These are phyloP conservation scores for Myriosclerotinia scirpicola DNA, from an alignment of 2,329 filamentous ascomycete species.

Conservation along the genomic window DNA sequence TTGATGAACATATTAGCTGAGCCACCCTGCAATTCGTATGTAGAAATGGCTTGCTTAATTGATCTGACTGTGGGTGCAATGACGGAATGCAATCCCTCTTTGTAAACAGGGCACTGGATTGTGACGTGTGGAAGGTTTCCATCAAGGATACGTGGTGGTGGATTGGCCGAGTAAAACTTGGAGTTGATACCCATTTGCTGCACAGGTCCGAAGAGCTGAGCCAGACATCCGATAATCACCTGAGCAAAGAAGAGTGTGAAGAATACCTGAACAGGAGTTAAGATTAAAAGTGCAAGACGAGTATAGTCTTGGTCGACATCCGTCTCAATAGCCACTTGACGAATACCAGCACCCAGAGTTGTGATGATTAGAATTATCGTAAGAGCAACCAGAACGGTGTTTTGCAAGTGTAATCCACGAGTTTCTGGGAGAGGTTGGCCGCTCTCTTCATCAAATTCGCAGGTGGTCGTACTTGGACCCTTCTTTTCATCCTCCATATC, in stretches of 20 bases:
- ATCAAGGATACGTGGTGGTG: slow-evolving; percentile 60
- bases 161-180: slow-evolving; percentile 76
- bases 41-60: slow-evolving; percentile 74
- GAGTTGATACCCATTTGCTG: slow-evolving; percentile 73
- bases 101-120: slow-evolving; percentile 86
- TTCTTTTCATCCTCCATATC: slow-evolving; percentile 57
- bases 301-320: slow-evolving; percentile 62
- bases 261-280: slow-evolving; percentile 73
- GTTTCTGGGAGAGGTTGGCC: slow-evolving; percentile 64
- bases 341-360: slow-evolving; percentile 68
- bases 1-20: slow-evolving; percentile 77
- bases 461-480: slow-evolving; percentile 47
- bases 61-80: slow-evolving; percentile 76
- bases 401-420: slow-evolving; percentile 67
- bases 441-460: slow-evolving; percentile 69
- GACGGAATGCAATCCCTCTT: slow-evolving; percentile 74
- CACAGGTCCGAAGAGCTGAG: slow-evolving; percentile 74
- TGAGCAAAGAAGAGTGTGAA: slow-evolving; percentile 81
- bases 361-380: slow-evolving; percentile 65
- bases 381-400: slow-evolving; percentile 65
- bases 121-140: slow-evolving; percentile 68
- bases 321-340: slow-evolving; percentile 67
- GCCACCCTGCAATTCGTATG: slow-evolving; percentile 75
- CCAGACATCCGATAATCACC: slow-evolving; percentile 73
- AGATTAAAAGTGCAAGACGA: slow-evolving; percentile 62